Evolutionary conservation across 1,284 basidiomycete species (phyloP), one percentile per base, ranked within the genome.

Genomic region (Inonotus obliquus): DNA sequence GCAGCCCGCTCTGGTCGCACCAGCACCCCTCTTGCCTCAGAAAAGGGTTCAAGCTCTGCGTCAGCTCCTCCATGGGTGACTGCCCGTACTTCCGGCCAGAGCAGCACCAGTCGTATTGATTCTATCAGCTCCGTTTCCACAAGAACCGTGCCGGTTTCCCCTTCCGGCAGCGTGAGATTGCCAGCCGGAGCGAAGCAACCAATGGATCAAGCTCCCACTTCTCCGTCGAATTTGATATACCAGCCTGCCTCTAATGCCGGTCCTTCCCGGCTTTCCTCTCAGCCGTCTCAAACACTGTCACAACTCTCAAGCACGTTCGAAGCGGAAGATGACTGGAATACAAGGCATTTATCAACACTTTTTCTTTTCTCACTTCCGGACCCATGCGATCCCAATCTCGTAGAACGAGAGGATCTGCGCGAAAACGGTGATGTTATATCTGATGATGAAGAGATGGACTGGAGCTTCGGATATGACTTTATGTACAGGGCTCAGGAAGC

Each of bases 351-450:
- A n/a, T 44, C 35, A 23, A 54, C 54, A 14, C 23, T 55, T 17
- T 60, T 55, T 27, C 35, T 60, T 27, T 60, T 29, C 35, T 27
- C 44, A 27, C 54, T 60, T 11, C 25, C 52, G 23, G 52, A 60
- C 25, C 59, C 59, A 13, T 54, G 54, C n/a, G 59, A 60, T 49
- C 52, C 59, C 21, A 53, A 60, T 14, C 47, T 60, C 17, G 41
- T 60, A 37, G 59, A 60, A 2, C 51, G 59, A 10, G 59, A 45
- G n/a, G 59, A 60, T 29, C 32, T 60, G 32, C 38, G 41, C 10
- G 38, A 35, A n/a, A 53, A 60, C 9, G 52, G 55, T 54, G 49
- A 41, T 25, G 45, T 60, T 1, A 44, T 45, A 11, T 38, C 29
- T 19, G 2, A 55, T 37, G 59, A 60, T 23, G 59, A 37, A 17